phyloP scores from a whole-genome alignment of 2,329 filamentous ascomycete species.

The Diplocarpon rosae region DNA sequence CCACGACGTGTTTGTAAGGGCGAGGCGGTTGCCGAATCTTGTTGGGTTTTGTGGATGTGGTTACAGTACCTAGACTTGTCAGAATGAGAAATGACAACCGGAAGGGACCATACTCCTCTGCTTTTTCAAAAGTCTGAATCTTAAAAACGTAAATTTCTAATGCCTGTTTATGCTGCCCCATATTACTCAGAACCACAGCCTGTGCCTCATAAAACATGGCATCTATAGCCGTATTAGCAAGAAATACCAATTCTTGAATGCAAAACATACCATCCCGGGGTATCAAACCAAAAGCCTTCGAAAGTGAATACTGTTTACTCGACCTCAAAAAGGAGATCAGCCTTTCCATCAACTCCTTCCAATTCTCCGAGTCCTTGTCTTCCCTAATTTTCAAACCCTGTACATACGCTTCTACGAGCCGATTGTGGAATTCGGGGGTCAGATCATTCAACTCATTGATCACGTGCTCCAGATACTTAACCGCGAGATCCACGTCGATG shows the following conservation, averaged over 20 bases:
- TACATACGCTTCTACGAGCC: slow-evolving; percentile 63
- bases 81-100: slow-evolving; percentile 5
- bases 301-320: slow-evolving; percentile 71
- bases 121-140: slow-evolving; percentile 74
- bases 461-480: slow-evolving; percentile 81
- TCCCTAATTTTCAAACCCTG: slow-evolving; percentile 31
- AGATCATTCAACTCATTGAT: slow-evolving; percentile 77
- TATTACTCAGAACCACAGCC: slow-evolving; percentile 84
- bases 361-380: slow-evolving; percentile 35
- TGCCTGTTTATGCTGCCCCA: slow-evolving; percentile 91
- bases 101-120: slow-evolving; percentile 63
- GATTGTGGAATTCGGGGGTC: slow-evolving; percentile 79
- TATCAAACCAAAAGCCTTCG: slow-evolving; percentile 65
- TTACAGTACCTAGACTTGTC: slow-evolving; percentile 65
- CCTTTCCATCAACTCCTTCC: slow-evolving; percentile 49
- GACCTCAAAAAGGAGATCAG: slow-evolving; percentile 65
- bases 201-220: slow-evolving; percentile 78
- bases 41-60: slow-evolving; percentile 50
- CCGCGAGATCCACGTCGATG: slow-evolving; percentile 61
- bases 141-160: slow-evolving; percentile 98
- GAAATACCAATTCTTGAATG: not conserved
- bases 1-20: slow-evolving; percentile 28
- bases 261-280: slow-evolving; percentile 61
- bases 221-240: slow-evolving; percentile 39
- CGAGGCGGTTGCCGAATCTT: slow-evolving; percentile 33